Conservation (phyloP, 208 protist species). For the Trypanosoma brucei region DNA sequence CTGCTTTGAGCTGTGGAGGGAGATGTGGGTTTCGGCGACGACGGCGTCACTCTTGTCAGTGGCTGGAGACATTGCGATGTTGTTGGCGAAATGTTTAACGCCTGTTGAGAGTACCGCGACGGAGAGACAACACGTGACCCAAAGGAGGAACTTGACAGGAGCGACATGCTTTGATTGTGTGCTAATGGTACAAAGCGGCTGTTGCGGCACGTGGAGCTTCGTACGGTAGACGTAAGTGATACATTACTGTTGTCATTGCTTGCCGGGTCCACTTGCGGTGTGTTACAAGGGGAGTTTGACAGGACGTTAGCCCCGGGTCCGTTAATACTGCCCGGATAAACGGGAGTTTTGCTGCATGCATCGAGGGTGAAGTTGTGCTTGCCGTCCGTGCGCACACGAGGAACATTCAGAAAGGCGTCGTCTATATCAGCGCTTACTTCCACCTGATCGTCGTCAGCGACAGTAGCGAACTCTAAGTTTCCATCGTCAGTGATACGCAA, state of each 20-base stretch:
- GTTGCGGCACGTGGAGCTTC: slow-evolving; percentile 10
- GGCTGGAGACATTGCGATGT: slow-evolving; percentile 17
- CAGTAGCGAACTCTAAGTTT: slow-evolving; percentile 65
- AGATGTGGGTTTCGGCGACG: neutral
- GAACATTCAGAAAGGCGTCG: slow-evolving; percentile 10
- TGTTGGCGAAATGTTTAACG: slow-evolving; percentile 25
- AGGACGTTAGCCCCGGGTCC: neutral
- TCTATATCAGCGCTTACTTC: slow-evolving; percentile 29
- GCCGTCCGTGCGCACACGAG: neutral
- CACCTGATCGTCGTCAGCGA: slow-evolving; percentile 59
- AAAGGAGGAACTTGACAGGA: slow-evolving; percentile 20
- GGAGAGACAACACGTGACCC: slow-evolving; percentile 46
- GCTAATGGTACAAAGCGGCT: slow-evolving; percentile 6
- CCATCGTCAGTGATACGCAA: slow-evolving; percentile 79
- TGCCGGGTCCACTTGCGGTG: neutral
- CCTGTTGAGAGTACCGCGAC: slow-evolving; percentile 38
- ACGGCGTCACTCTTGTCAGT: slow-evolving; percentile 12
- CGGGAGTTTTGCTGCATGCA: neutral
- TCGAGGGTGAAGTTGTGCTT: slow-evolving; percentile 8
- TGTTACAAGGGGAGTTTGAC: neutral
- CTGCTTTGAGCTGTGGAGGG: slow-evolving; percentile 16
- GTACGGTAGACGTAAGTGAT: neutral
- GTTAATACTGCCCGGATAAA: too few relatives aligned
- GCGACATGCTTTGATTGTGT: slow-evolving; percentile 19
- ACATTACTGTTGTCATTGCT: slow-evolving; percentile 14